Evolutionary conservation across 345 rosid genomes (phyloP), one percentile per base, ranked within the genome.

Genomic region (Combretum micranthum): DNA sequence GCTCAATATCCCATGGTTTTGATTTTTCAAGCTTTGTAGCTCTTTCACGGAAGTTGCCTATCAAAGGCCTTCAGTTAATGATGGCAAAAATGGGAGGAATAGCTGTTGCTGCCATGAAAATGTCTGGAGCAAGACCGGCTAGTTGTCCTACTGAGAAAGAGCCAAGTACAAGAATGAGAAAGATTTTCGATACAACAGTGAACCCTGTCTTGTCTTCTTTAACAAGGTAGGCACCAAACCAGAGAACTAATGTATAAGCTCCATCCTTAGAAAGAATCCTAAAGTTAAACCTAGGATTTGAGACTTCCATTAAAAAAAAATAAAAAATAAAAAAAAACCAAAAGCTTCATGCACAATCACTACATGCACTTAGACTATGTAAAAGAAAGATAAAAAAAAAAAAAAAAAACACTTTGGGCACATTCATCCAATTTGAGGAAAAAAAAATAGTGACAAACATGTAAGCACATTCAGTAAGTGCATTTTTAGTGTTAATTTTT

Each of bases 61-160:
- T 81, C 73, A 72, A 52, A 13, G 91, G 85, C 68, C 48, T 73
- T 2, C 82, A 72, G 15, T 79, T 59, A n/a, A 77, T 67, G 46
- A 81, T 66, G 9, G 70, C 64, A 5, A 84, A 75, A 32, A 84
- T 69, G 1, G 81, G 65, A 63, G 85, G 87, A 57, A 84, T 70
- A 49, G 80, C 69, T 1, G 73, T 69, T 0, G 59, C 61, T 2
- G 82, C 91, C 77, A 66, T 72, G 53, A 83, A 69, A 39, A 87
- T 84, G 63, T 81, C 91, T 0, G 87, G 91, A 7, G 91, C 87
- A 37, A 84, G 72, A 15, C 91, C 87, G 0, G 91, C 87, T 54
- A 84, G 69, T 63, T 84, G 87, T 46, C 87, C 91, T 23, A 84
- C 87, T 13, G 91, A 84, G 60, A 84, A 84, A 20, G 91, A 81